Evolutionary conservation across 2,329 filamentous ascomycete genomes (phyloP), one percentile per base, ranked within the genome.

Genomic region (Rachicladosporium sp.): DNA sequence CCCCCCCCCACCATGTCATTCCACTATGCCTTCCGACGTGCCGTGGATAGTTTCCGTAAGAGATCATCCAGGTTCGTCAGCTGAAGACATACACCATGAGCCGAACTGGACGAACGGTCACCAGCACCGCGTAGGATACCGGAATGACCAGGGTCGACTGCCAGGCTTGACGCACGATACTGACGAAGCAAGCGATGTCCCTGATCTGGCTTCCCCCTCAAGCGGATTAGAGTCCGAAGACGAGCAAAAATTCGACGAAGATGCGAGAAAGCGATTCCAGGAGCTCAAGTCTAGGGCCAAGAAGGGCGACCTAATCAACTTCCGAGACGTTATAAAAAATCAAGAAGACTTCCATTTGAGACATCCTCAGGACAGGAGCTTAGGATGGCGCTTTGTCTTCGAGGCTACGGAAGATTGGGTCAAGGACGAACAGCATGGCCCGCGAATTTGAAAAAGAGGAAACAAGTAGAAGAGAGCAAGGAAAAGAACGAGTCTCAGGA

Each of bases 371-470:
- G 60, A 66, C 27, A 61, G 64, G 38, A 64, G 67, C 3, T 37
- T 60, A 4, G 65, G 66, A 6, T 73, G 70, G 69, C 56, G 70
- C 29, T 70, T 66, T 46, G 65, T 71, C 8, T 52, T 73, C 0
- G 57, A 71, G 29, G 58, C 60, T 7, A 66, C 66, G 0, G 69
- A 73, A 42, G 60, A 68, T 37, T 68, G 62, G 53, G 58, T 73
- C 40, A 73, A 70, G 50, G 60, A 67, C 30, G 48, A 60, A 6
- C 58, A 73, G 49, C 60, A 1, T 73, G 69, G 69, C 68, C 67
- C 0, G 61, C 63, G 0, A 73, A 73, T 46, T 29, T 64, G 6
- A 54, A 63, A 47, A 60, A 59, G 43, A 46, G 50, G 37, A 45
- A 62, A 50, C 50, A 59, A 35, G 45, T 58, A 40, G 50, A 60